Conservation (phyloP, 306 rosid genomes). For the Citrullus mucosospermus region DNA sequence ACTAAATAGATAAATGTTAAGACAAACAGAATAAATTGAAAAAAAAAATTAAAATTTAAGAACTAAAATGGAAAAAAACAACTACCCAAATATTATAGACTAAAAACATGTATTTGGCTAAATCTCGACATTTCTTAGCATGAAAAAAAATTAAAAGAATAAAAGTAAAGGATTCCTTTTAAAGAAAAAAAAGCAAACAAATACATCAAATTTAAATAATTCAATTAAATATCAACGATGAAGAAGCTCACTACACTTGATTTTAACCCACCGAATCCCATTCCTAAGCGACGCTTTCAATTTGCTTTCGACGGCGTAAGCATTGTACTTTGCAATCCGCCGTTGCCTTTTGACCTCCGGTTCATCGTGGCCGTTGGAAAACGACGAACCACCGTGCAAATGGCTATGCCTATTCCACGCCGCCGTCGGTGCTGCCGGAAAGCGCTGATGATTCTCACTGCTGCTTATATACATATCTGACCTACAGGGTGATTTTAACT, state of each 20-base stretch:
- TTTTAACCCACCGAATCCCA: constrained; percentile 30
- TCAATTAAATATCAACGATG: neutral
- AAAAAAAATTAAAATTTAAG: too few species aligned
- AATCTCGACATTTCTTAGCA: neutral
- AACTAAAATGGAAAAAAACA: too few species aligned
- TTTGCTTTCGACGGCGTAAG: constrained; percentile 7
- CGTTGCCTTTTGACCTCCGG: constrained; percentile 21
- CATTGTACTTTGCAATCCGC: constrained; percentile 24
- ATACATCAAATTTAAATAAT: neutral
- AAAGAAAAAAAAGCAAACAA: neutral
- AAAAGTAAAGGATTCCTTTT: neutral
- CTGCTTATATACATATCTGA: neutral
- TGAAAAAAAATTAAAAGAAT: neutral
- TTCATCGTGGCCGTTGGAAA: neutral
- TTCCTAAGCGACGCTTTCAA: constrained; percentile 10
- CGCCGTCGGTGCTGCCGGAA: neutral
- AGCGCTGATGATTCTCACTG: neutral
- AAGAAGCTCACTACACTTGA: constrained; percentile 17
- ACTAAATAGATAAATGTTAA: too few species aligned
- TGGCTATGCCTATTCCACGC: neutral
- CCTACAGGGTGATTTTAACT: neutral
- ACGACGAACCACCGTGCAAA: neutral
- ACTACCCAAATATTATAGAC: too few species aligned
- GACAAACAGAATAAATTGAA: too few species aligned
- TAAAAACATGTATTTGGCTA: too few species aligned